A percentile compares a stretch with the other conserved stretches of the same genome.
These are phyloP conservation scores for Hemisphaericaspora lyxosophila DNA, from an alignment of 1,139 yeast species.

Conservation along the genomic window DNA sequence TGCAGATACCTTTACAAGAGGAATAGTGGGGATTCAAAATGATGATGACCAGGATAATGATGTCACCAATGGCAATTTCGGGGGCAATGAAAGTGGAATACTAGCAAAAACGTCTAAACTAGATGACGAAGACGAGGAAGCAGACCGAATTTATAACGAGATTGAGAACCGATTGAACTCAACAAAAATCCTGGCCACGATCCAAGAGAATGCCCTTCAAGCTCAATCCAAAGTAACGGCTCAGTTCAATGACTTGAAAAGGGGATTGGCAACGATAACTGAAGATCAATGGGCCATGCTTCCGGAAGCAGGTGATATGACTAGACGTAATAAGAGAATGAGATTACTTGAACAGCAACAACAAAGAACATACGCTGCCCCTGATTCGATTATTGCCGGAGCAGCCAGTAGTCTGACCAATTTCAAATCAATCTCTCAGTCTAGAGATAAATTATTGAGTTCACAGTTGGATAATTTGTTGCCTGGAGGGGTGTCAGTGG, in stretches of 20 bases:
- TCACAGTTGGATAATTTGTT: slow-evolving; percentile 41
- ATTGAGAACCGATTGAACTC: slow-evolving; percentile 58
- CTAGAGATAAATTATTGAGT: slow-evolving; percentile 53
- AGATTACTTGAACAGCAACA: slow-evolving; percentile 63
- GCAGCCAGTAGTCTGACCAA: slow-evolving; percentile 31
- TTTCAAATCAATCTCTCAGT: slow-evolving; percentile 49
- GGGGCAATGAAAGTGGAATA: slow-evolving; percentile 24
- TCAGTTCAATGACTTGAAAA: slow-evolving; percentile 52
- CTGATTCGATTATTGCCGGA: slow-evolving; percentile 61
- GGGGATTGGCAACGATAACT: slow-evolving; percentile 57
- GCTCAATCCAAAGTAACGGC: slow-evolving; percentile 9
- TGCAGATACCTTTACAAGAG: slow-evolving; percentile 65
- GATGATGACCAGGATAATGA: slow-evolving; percentile 27
- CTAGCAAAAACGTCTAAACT: slow-evolving; percentile 19
- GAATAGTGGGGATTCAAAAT: slow-evolving; percentile 30
- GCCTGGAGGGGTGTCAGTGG: slow-evolving; percentile 9
- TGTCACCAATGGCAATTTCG: slow-evolving; percentile 19
- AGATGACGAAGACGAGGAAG: slow-evolving; percentile 69
- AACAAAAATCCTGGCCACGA: slow-evolving; percentile 15
- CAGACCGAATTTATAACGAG: slow-evolving; percentile 65
- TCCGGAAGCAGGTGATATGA: slow-evolving; percentile 89
- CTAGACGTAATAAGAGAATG: slow-evolving; percentile 72
- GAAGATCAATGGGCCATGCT: slow-evolving; percentile 75
- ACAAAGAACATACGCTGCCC: slow-evolving; percentile 77
- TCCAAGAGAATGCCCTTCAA: neutral